Base-by-base conservation (phyloP, 768 basidiomycete species). In the Hypholoma sublateritium region DNA sequence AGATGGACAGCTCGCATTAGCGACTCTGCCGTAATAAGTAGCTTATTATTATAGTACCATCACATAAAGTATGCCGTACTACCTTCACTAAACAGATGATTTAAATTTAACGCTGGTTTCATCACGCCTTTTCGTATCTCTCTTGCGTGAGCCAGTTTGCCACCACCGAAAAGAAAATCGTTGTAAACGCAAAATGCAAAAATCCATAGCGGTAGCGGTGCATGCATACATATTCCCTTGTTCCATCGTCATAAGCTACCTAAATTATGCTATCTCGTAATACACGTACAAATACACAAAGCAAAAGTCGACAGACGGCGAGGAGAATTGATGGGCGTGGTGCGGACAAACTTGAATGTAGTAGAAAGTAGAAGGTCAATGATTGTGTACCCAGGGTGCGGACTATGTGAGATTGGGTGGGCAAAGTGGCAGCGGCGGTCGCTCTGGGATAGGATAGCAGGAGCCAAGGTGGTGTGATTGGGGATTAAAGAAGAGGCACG, bases 271-370 rank as follows among this genome's bases (percentile, higher is more conserved):
- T 51, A 49, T 55, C 61, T 61, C 46, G 52, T 57, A 59, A 39
- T 63, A 63, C 62, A 63, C 42, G 50, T 63, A 63, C 57, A 60
- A 63, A 63, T 63, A 63, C 62, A 63, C 62, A 63, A 54, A 60
- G 62, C 59, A 56, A 64, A 56, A 53, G 58, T 59, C 58, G 53
- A 49, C 43, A 59, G 42, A 19, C 28, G 37, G 53, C 24, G 51
- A 44, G 14, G 17, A 39, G 34, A 49, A 9, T 32, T 32, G 28
- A 39, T 14, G 21, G 28, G 19, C 17, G 24, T 32, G 35, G 16
- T 54, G 25, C 47, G 43, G 16, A 45, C 44, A 42, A 39, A 55
- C 17, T 39, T 17, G 34, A 36, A 32, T 0, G 43, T 32, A 24
- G 17, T 34, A 17, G 32, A 22, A 55, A 9, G 52, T 16, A 41